phyloP scores from a whole-genome alignment of 2,329 filamentous ascomycete species.

The Endothia cerciana region DNA sequence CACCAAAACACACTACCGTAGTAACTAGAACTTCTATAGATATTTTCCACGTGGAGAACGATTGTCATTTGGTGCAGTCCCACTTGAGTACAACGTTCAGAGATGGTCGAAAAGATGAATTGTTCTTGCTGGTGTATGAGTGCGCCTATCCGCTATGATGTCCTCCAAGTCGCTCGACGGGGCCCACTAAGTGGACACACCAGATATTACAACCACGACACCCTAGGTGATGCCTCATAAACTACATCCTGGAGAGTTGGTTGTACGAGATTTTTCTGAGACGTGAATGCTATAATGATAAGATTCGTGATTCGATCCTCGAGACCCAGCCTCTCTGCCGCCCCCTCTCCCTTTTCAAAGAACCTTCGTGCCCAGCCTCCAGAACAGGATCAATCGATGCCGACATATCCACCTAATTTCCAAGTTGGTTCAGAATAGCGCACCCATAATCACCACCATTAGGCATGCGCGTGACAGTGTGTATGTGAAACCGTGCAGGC shows the following conservation, averaged over 20 bases:
- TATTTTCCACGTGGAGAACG: not conserved
- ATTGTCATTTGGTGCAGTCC: not conserved
- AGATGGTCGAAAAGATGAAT: not conserved
- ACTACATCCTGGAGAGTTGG: not conserved
- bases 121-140: not conserved
- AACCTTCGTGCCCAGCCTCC: not conserved
- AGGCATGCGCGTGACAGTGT: not conserved
- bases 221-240: not conserved
- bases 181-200: not conserved
- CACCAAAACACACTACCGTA: not conserved
- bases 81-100: not conserved
- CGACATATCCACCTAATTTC: not conserved
- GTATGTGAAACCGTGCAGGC: constrained; percentile 1
- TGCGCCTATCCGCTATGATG: not conserved
- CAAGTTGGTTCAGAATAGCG: not conserved
- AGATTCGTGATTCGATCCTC: not conserved
- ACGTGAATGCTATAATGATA: not conserved
- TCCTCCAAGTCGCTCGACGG: not conserved
- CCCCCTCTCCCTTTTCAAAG: not conserved
- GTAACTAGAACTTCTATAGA: not conserved
- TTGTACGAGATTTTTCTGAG: not conserved
- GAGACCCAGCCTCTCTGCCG: no score
- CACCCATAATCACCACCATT: not conserved
- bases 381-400: not conserved
- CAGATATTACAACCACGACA: not conserved